Conservation (phyloP, 1,284 basidiomycete genomes). For the Puccinia sorghi region DNA sequence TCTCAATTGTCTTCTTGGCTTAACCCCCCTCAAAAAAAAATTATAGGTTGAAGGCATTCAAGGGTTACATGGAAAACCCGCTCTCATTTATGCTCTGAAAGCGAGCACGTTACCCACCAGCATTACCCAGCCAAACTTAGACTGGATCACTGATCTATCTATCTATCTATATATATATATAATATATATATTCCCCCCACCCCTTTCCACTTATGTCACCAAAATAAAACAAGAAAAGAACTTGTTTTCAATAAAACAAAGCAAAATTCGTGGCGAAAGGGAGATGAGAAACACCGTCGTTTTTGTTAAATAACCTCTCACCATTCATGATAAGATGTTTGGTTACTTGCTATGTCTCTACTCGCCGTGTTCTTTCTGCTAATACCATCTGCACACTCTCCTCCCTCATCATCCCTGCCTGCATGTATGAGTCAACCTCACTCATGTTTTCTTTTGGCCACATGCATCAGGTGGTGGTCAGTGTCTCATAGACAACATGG, state of each 20-base stretch:
- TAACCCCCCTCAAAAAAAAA: background rate
- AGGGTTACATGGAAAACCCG: conserved; percentile 95
- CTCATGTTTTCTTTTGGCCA: too few relatives aligned
- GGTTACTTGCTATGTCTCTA: background rate
- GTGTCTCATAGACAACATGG: too few relatives aligned
- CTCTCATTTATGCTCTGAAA: conserved; percentile 61
- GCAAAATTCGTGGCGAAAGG: background rate
- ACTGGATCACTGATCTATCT: background rate
- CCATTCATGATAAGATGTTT: background rate
- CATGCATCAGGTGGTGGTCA: too few relatives aligned
- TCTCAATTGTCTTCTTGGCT: background rate
- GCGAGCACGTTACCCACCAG: background rate
- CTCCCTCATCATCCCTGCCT: background rate
- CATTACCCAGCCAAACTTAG: background rate
- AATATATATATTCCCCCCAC: background rate
- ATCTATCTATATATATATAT: background rate
- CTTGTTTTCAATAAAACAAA: background rate
- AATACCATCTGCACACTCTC: background rate
- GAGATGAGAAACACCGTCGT: background rate
- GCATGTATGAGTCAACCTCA: too few relatives aligned
- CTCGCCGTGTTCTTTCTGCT: background rate
- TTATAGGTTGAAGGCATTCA: conserved; percentile 75
- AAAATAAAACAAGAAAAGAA: background rate
- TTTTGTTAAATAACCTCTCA: conserved; percentile 5
- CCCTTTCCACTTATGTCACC: background rate